Conservation (phyloP, 495 filamentous ascomycete genomes). For the Penicillium canariense region DNA sequence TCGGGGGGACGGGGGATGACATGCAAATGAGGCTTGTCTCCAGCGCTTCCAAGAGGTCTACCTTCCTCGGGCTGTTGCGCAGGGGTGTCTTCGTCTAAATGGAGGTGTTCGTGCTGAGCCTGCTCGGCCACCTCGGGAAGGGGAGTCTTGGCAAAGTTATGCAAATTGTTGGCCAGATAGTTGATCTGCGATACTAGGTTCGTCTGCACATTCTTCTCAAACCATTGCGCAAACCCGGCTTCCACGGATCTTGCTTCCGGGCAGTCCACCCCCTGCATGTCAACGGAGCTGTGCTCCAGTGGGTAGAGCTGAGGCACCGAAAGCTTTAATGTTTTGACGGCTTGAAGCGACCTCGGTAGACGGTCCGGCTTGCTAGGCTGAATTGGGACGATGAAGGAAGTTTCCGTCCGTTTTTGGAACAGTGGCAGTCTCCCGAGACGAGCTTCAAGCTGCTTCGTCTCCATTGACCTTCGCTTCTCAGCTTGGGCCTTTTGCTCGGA, state of each 20-base stretch:
- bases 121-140: slow-evolving; percentile 25
- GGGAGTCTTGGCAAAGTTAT: slow-evolving; percentile 59
- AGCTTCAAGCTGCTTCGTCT: slow-evolving; percentile 74
- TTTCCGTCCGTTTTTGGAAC: slow-evolving; percentile 68
- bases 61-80: slow-evolving; percentile 20
- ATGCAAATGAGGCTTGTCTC: slow-evolving; percentile 63
- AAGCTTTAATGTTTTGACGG: slow-evolving; percentile 63
- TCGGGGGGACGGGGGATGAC: slow-evolving; percentile 81
- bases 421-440: slow-evolving; percentile 66
- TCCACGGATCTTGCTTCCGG: slow-evolving; percentile 61
- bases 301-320: slow-evolving; percentile 73
- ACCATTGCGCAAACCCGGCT: slow-evolving; percentile 60
- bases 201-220: slow-evolving; percentile 54
- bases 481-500: slow-evolving; percentile 59
- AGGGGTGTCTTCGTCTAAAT: neutral
- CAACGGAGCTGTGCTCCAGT: slow-evolving; percentile 63
- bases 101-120: slow-evolving; percentile 11
- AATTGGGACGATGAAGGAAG: slow-evolving; percentile 69
- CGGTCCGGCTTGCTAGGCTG: slow-evolving; percentile 61
- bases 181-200: slow-evolving; percentile 75
- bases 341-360: slow-evolving; percentile 61
- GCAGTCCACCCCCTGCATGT: slow-evolving; percentile 62
- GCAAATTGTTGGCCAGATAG: slow-evolving; percentile 72
- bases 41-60: slow-evolving; percentile 15
- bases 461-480: slow-evolving; percentile 59